Conservation (phyloP, 2,329 filamentous ascomycete genomes). For the Westerdykella aurantiaca region DNA sequence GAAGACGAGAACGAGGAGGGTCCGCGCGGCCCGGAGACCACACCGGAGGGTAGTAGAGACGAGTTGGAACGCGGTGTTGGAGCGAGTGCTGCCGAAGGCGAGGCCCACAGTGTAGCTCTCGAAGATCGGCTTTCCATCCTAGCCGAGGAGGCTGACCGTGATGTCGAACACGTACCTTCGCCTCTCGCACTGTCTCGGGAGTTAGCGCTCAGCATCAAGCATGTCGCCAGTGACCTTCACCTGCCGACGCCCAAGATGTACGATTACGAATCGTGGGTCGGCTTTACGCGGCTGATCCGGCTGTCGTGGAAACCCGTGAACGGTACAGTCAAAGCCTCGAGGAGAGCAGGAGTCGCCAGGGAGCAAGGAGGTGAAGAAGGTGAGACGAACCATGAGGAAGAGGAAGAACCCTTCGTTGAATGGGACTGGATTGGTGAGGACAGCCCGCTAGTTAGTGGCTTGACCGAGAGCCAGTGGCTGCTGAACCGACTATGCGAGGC, state of each 20-base stretch:
- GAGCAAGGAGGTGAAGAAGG: background rate
- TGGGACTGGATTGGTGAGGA: conserved; percentile 70
- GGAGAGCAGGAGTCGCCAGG: background rate
- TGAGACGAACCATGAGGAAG: conserved; percentile 40
- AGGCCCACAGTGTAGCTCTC: conserved; percentile 1
- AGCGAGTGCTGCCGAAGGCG: too few relatives aligned
- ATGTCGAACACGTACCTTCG: conserved; percentile 30
- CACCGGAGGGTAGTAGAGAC: too few relatives aligned
- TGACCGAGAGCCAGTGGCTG: conserved; percentile 62
- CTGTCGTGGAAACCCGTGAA: conserved; percentile 36
- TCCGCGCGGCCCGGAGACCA: background rate
- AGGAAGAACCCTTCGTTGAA: conserved; percentile 55
- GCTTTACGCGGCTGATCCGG: conserved; percentile 69
- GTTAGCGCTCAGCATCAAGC: conserved; percentile 65
- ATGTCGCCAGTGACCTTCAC: conserved; percentile 59
- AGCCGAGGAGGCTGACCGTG: conserved; percentile 27
- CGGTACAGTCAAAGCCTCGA: background rate
- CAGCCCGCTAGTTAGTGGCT: conserved; percentile 59
- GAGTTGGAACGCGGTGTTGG: too few relatives aligned
- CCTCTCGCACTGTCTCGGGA: conserved; percentile 51
- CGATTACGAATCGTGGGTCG: conserved; percentile 78
- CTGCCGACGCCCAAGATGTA: conserved; percentile 59
- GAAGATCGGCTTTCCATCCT: conserved; percentile 36
- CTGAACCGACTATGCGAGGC: conserved; percentile 62
- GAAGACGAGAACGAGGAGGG: background rate